These are phyloP conservation scores for Sugiyamaella boreocaroliniensis DNA, from an alignment of 805 yeast species.

Conservation along the genomic window DNA sequence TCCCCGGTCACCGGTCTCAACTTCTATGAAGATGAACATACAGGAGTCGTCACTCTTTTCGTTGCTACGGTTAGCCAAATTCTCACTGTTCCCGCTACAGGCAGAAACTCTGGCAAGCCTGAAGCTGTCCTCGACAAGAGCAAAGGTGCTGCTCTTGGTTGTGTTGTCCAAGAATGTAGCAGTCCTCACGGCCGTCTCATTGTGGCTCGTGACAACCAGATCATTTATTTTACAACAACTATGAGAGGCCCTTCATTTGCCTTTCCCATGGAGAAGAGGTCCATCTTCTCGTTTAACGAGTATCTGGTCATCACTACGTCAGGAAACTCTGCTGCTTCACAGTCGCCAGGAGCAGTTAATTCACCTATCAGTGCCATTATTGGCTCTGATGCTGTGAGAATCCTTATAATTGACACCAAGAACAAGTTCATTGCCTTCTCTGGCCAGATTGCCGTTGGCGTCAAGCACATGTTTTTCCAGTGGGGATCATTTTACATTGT, in stretches of 20 bases:
- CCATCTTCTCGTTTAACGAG: conserved; percentile 43
- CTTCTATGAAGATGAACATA: conserved; percentile 36
- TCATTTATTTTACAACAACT: conserved; percentile 51
- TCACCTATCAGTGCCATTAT: conserved; percentile 8
- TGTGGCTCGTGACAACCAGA: conserved; percentile 56
- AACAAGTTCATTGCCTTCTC: conserved; percentile 67
- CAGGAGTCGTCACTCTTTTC: conserved; percentile 38
- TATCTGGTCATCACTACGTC: conserved; percentile 56
- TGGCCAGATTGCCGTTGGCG: conserved; percentile 58
- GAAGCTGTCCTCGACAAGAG: conserved; percentile 39
- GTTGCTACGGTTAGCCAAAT: conserved; percentile 71
- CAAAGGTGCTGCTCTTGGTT: conserved; percentile 43
- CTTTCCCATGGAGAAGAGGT: conserved; percentile 51
- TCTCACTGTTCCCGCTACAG: conserved; percentile 66
- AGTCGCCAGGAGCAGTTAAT: conserved; percentile 11
- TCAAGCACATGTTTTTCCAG: conserved; percentile 50
- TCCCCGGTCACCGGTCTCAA: conserved; percentile 80
- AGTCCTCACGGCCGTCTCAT: conserved; percentile 41
- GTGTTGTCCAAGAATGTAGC: conserved; percentile 32
- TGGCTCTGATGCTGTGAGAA: conserved; percentile 40
- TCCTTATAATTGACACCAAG: conserved; percentile 60
- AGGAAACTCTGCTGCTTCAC: conserved; percentile 27
- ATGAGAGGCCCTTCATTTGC: conserved; percentile 41
- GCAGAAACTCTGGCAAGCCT: conserved; percentile 67
- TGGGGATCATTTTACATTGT: conserved; percentile 56